Base-by-base conservation (phyloP, 2,329 filamentous ascomycete genomes). In the Penicillium nordicum region DNA sequence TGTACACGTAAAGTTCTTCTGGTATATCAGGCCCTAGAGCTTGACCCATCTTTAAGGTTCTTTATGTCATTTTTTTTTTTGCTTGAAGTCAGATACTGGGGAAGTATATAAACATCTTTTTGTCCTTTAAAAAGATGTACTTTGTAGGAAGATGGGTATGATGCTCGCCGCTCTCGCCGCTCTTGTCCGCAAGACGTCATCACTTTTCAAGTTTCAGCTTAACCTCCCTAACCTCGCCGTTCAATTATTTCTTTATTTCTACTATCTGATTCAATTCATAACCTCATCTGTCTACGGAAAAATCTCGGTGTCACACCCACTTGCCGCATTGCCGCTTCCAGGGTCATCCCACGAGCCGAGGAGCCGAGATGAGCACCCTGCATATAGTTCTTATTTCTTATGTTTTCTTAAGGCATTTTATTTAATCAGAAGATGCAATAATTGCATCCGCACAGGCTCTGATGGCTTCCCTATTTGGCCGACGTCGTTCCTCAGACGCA, bases 391-490 rank as follows among this genome's bases (percentile, higher is more conserved):
- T 38, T 29, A 27, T 36, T 46, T 29, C 21, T 8, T n/a, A 27
- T 29, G 2, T 3, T 25, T 23, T 27, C 16, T 4, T 5, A 34
- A 30, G 16, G 2, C 29, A 23, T 47, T 38, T 1, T 37, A 49
- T 23, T n/a, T 14, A 25, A 23, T 37, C 27, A 29, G 9, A 12
- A 27, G 23, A 32, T 51, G 21, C 40, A 21, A 29, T 46, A 32
- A 42, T 44, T 29, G 41, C 48, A 23, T 16, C 27, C 23, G 14
- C 16, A 38, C 18, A 32, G 16, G 18, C 21, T 23, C 51, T 16
- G 29, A 68, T 71, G 68, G 60, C 63, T 32, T 68, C 64, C 46
- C 58, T 68, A 40, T 64, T 70, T 29, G 64, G 68, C 30, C 67
- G 67, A 49, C 68, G 65, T 34, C 68, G 67, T 51, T 66, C 67